Base-by-base conservation (phyloP, 2,329 filamentous ascomycete genomes). In the Xylariomycetidae sp. region DNA sequence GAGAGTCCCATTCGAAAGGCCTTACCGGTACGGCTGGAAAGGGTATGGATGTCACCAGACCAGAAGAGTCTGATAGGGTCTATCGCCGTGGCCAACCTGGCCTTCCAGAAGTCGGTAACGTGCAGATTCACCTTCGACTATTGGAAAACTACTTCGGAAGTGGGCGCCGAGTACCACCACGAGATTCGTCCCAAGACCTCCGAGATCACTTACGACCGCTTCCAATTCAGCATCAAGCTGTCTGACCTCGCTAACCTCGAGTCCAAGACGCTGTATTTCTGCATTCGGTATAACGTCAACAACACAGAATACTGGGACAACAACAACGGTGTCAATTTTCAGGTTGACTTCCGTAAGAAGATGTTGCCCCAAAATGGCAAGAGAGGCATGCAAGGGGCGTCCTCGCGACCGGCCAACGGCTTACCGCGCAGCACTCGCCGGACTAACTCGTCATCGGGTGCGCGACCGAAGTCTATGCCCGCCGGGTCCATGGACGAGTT, bases 121-220 rank as follows among this genome's bases (percentile, higher is more conserved):
- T 90, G 87, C 58, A 79, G 92, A 31, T 98, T 98, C 60, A 98
- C 92, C 0, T 74, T 95, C 29, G 92, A 98, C 59, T 92, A 94
- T 64, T 98, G 92, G 92, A 95, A 94, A 71, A 98, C 92, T 0
- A 93, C 89, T 0, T 98, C 92, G 1, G 92, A 98, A 57, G 84
- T 96, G 2, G 72, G 74, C 23, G 90, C 86, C n/a, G 88, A 95
- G 50, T 98, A 77, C 64, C 82, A 80, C 56, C 76, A 85, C 41
- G 85, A 92, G 61, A 74, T 90, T 28, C 76, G 79, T 26, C 76
- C 77, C 18, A 76, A 76, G 46, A 76, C 82, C 25, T 67, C 66
- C 4, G 65, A 75, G 15, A 71, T 82, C 47, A 79, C 82, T 29
- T 82, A 82, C 48, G 92, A 98, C 58, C 78, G 86, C 24, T 98